These are phyloP conservation scores for Plasmodium adleri DNA, from an alignment of 169 alveolate genomes.

Conservation along the genomic window DNA sequence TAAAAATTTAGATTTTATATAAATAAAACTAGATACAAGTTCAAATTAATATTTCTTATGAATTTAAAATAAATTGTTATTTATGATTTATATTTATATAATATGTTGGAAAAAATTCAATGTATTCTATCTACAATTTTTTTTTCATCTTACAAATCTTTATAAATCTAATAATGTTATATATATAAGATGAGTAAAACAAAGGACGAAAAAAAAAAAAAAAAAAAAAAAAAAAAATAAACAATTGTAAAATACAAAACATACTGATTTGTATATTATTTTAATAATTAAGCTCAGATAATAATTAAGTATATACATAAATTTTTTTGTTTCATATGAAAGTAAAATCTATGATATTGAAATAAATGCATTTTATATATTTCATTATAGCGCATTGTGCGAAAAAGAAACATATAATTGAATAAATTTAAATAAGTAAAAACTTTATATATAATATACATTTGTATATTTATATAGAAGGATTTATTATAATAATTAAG, in stretches of 20 bases:
- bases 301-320: no score
- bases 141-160: neutral
- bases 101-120: no score
- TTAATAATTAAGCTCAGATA: constrained; percentile 3
- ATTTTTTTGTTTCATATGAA: constrained; percentile 8
- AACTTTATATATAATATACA: constrained; percentile 3
- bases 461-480: no score
- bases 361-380: neutral
- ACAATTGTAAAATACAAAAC: constrained; percentile 1
- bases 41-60: no score
- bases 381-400: constrained; percentile 15
- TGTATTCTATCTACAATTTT: neutral
- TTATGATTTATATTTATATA: no score
- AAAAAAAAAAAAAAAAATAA: constrained; percentile 4
- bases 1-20: no score
- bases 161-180: neutral
- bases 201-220: neutral
- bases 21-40: no score
- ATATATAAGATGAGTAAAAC: no score
- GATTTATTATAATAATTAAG: neutral
- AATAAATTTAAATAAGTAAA: neutral
- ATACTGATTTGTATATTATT: constrained; percentile 32
- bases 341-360: constrained; percentile 1
- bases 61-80: no score
- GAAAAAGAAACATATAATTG: neutral